Evolutionary conservation across 106 monocot genomes (phyloP).

Genomic region (Acorus gramineus): DNA sequence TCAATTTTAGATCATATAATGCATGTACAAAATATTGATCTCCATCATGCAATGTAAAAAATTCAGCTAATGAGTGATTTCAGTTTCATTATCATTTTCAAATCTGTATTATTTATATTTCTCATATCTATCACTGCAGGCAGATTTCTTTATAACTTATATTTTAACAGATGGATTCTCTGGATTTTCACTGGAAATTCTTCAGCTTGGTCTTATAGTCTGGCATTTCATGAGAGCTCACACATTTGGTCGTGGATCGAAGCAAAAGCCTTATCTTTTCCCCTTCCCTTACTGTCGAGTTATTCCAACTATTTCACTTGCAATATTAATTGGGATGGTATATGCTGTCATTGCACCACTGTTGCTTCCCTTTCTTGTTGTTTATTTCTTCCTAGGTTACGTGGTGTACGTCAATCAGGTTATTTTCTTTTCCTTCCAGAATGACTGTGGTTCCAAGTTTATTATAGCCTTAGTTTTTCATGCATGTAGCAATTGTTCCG

Average conservation of each 20-base stretch:
- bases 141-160: constrained; percentile 77
- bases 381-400: constrained; percentile 68
- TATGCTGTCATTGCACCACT: constrained; percentile 61
- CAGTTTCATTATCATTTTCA: background rate
- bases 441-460: background rate
- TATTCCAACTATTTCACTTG: constrained; percentile 62
- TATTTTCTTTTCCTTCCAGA: constrained; percentile 6
- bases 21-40: too few relatives aligned
- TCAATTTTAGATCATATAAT: too few relatives aligned
- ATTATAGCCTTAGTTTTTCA: background rate
- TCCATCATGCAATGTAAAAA: too few relatives aligned
- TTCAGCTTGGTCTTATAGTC: constrained; percentile 44
- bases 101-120: too few relatives aligned
- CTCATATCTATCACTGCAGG: constrained; percentile 25
- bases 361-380: constrained; percentile 60
- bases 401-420: constrained; percentile 75
- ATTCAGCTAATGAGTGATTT: background rate
- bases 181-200: constrained; percentile 64
- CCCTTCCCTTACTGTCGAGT: constrained; percentile 62
- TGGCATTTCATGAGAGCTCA: constrained; percentile 45
- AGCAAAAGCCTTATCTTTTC: constrained; percentile 42
- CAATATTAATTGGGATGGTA: constrained; percentile 69
- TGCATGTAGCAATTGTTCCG: background rate
- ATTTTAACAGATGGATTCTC: constrained; percentile 65
- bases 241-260: constrained; percentile 18